Base-by-base conservation (phyloP, 192 early-diverging fungal species). In the Coemansia sp. region DNA sequence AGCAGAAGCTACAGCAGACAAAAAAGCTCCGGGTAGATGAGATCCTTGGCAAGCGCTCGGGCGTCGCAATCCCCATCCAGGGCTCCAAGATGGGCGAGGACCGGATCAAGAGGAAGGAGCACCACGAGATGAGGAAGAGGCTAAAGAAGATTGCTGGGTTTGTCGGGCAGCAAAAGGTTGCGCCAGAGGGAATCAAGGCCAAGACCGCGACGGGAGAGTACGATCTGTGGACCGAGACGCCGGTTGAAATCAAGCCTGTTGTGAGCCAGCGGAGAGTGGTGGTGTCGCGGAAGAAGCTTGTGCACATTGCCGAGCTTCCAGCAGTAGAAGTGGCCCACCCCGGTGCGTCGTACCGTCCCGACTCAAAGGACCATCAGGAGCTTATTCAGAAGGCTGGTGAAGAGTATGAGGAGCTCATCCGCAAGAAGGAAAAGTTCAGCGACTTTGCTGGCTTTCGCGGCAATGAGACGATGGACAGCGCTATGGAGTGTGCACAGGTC, bases 271-370 rank as follows among this genome's bases (percentile, higher is more conserved):
- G 55, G 62, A 68, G 69, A 63, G 67, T 29, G 32, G 51, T 51
- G 15, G 55, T 59, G 23, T 70, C 71, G 17, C 48, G 69, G 25
- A 58, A 74, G 21, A 77, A 67, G 66, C 58, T 76, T 41, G 51
- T 38, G 32, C 69, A 85, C 11, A 9, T 75, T 63, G 68, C 62
- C 12, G 55, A 27, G 12, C 62, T 90, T 17, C 87, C 90, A 0
- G 92, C 92, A 4, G 89, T 98, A 2, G 81, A 88, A 36, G 76
- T 91, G 41, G 86, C 91, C 25, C 90, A 95, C 62, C 88, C 92
- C 2, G 97, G 97, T 48, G 86, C 92, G 1, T 97, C 95, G 15
- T 99, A 99, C 80, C 93, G 94, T 59, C 97, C 97, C 8, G 83
- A 85, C 12, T 85, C 89, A 69, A 80, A 86, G 57, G 92, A 93